phyloP scores from a whole-genome alignment of 164 flowering plant species.

The Chimonanthus praecox region DNA sequence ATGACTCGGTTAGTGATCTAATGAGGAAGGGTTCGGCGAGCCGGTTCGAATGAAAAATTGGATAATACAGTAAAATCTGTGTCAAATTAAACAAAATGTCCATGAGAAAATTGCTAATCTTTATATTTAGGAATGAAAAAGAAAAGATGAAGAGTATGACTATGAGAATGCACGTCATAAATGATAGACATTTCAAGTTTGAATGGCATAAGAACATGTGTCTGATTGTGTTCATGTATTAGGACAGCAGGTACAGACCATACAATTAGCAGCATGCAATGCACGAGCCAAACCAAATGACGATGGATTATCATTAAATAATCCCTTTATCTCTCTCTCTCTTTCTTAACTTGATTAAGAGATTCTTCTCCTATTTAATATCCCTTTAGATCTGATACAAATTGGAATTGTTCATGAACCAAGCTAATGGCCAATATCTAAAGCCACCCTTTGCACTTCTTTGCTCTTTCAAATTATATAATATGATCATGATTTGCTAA shows the following conservation, averaged over 20 bases:
- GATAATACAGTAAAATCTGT: too few relatives aligned
- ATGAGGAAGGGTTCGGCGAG: too few relatives aligned
- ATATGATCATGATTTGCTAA: not conserved
- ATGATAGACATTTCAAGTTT: not conserved
- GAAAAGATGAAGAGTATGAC: not conserved
- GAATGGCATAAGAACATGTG: not conserved
- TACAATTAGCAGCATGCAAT: conserved; percentile 4
- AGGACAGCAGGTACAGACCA: not conserved
- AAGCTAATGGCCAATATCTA: not conserved
- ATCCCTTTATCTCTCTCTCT: not conserved
- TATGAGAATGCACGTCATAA: not conserved
- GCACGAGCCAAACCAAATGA: not conserved
- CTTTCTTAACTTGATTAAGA: not conserved
- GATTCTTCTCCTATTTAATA: conserved; percentile 3
- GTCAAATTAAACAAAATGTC: too few relatives aligned
- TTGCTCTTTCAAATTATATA: not conserved
- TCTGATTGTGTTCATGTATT: not conserved
- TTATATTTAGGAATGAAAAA: too few relatives aligned
- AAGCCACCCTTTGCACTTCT: conserved; percentile 6
- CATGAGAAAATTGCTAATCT: too few relatives aligned
- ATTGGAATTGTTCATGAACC: conserved; percentile 7
- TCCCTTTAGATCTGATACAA: not conserved
- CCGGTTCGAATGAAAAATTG: too few relatives aligned
- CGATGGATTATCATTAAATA: not conserved
- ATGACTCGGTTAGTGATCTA: too few relatives aligned